These are phyloP conservation scores for Trametes cinnabarina DNA, from an alignment of 768 basidiomycete genomes.

Conservation along the genomic window DNA sequence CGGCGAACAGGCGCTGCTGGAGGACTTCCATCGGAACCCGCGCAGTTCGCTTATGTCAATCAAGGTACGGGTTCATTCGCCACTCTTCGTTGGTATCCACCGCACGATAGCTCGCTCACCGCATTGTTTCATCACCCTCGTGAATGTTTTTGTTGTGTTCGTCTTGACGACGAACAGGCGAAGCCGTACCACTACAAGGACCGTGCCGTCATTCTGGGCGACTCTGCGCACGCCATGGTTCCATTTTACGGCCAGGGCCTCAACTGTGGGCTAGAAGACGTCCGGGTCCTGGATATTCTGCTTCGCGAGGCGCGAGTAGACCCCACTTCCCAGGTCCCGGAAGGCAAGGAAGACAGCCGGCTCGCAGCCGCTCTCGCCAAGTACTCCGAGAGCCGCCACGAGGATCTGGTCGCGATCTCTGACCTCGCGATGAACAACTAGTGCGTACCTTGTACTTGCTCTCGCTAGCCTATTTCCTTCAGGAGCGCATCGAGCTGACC, in stretches of 20 bases:
- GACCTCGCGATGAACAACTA: constrained; percentile 96
- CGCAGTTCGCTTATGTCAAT: constrained; percentile 88
- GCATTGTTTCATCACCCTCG: constrained; percentile 17
- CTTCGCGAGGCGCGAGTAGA: constrained; percentile 70
- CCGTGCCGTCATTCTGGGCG: constrained; percentile 84
- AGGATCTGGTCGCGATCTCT: constrained; percentile 87
- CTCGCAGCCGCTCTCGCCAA: constrained; percentile 65
- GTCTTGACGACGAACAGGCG: constrained; percentile 45
- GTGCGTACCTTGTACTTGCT: constrained; percentile 58
- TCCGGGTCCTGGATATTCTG: constrained; percentile 79
- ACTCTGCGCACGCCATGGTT: constrained; percentile 98
- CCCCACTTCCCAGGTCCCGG: constrained; percentile 38
- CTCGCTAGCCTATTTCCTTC: background rate
- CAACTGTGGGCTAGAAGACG: constrained; percentile 97
- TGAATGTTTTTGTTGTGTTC: constrained; percentile 20
- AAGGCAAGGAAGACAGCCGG: constrained; percentile 47
- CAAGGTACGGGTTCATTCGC: constrained; percentile 59
- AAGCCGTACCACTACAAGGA: constrained; percentile 90
- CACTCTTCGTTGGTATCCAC: background rate
- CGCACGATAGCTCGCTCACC: background rate
- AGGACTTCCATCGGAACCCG: constrained; percentile 82
- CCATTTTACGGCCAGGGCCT: constrained; percentile 97
- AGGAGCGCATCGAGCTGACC: background rate
- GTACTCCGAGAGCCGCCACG: constrained; percentile 81
- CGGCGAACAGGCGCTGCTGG: constrained; percentile 72